These are phyloP conservation scores for Kwoniella bestiolae DNA, from an alignment of 768 basidiomycete species.

Conservation along the genomic window DNA sequence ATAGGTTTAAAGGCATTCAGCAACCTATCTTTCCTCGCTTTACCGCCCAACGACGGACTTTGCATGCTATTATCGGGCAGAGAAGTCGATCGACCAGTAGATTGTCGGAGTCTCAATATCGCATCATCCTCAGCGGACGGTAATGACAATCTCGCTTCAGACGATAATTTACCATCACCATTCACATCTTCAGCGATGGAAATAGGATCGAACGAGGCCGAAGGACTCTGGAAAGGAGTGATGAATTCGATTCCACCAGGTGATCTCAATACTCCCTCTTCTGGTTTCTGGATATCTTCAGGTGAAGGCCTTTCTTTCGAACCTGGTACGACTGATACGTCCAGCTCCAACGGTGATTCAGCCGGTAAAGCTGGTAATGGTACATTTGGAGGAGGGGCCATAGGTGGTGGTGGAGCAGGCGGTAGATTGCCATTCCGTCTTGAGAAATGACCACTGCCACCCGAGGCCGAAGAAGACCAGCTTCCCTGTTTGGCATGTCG, in stretches of 20 bases:
- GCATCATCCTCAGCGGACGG: not conserved
- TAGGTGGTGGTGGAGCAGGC: conserved; percentile 10
- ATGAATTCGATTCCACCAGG: not conserved
- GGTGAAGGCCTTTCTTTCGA: not conserved
- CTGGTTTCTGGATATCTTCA: not conserved
- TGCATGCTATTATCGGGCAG: not conserved
- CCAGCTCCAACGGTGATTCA: not conserved
- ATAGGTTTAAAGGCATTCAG: conserved; percentile 16
- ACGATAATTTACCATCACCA: not conserved
- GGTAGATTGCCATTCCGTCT: not conserved
- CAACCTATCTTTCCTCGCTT: conserved; percentile 12
- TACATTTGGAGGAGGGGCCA: conserved; percentile 8
- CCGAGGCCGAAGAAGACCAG: conserved; percentile 15
- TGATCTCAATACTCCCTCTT: not conserved
- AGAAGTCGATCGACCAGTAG: not conserved
- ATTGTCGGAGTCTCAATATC: not conserved
- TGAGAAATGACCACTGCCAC: not conserved
- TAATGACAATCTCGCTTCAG: not conserved
- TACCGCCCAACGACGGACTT: not conserved
- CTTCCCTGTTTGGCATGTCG: conserved; percentile 12
- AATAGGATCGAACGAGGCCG: not conserved
- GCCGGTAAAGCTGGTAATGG: conserved; percentile 11
- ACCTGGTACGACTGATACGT: not conserved
- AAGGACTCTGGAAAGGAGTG: not conserved
- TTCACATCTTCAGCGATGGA: not conserved